These are phyloP conservation scores for Pistacia atlantica DNA, from an alignment of 345 rosid genomes.

Conservation along the genomic window DNA sequence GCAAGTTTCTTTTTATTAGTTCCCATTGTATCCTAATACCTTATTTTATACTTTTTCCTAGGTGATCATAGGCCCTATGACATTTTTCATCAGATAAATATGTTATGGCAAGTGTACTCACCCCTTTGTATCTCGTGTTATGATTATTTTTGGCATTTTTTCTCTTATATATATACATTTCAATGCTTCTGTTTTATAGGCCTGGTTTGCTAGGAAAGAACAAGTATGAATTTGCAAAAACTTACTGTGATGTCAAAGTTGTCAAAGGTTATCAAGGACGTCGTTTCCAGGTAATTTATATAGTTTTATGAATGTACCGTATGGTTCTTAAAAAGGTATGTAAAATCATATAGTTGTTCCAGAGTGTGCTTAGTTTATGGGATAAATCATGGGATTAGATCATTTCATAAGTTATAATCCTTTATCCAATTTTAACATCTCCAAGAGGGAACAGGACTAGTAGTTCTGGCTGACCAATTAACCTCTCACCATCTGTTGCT, in stretches of 20 bases:
- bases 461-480: background rate
- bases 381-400: background rate
- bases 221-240: slow-evolving; percentile 89
- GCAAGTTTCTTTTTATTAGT: slow-evolving; percentile 10
- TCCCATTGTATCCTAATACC: slow-evolving; percentile 34
- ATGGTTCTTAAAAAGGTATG: slow-evolving; percentile 7
- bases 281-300: slow-evolving; percentile 67
- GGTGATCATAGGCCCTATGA: slow-evolving; percentile 89
- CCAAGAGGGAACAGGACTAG: too few species aligned
- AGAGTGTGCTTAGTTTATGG: background rate
- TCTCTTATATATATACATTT: background rate
- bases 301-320: slow-evolving; percentile 11
- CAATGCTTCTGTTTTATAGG: slow-evolving; percentile 50
- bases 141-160: slow-evolving; percentile 8
- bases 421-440: background rate
- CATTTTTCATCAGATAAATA: slow-evolving; percentile 94
- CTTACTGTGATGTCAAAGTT: slow-evolving; percentile 71
- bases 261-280: slow-evolving; percentile 56
- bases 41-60: slow-evolving; percentile 41
- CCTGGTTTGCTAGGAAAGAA: slow-evolving; percentile 91
- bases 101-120: slow-evolving; percentile 74
- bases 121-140: slow-evolving; percentile 9
- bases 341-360: too few species aligned
- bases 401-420: background rate
- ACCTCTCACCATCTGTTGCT: background rate